Conservation (phyloP, 495 filamentous ascomycete genomes). For the Tuber brumale region DNA sequence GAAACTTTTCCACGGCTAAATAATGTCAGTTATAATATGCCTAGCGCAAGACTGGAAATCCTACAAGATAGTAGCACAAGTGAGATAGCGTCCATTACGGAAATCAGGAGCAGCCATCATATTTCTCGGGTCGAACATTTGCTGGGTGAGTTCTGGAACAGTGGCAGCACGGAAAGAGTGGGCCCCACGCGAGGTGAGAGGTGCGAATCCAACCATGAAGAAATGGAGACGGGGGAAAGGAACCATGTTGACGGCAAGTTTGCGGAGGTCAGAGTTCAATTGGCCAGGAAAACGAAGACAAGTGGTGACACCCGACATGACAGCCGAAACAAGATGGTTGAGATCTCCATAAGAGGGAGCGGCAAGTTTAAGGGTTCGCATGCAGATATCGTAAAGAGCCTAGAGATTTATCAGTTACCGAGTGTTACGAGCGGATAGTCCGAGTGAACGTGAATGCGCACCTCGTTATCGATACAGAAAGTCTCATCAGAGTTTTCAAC, state of each 20-base stretch:
- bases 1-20: conserved; percentile 91
- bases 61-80: conserved; percentile 94
- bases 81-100: conserved; percentile 97
- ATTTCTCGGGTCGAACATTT: conserved; percentile 99
- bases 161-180: conserved; percentile 92
- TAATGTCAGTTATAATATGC: conserved; percentile 39
- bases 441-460: neutral
- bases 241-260: conserved; percentile 99
- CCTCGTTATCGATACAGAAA: conserved; percentile 99
- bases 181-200: conserved; percentile 91
- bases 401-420: neutral
- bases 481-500: conserved; percentile 99
- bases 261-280: conserved; percentile 98
- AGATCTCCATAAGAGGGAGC: conserved; percentile 98
- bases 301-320: conserved; percentile 99
- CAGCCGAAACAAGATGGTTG: conserved; percentile 97
- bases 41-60: neutral
- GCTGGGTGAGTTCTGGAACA: conserved; percentile 97
- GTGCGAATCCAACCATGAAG: conserved; percentile 99
- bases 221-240: conserved; percentile 99
- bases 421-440: neutral
- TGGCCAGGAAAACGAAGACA: conserved; percentile 98
- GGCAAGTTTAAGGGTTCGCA: conserved; percentile 96
- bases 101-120: conserved; percentile 99
- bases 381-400: conserved; percentile 99